A percentile compares a stretch with the other conserved stretches of the same genome.
These are phyloP conservation scores for Hordeum vulgare DNA, from an alignment of 176 grass and related monocot genomes.

Conservation along the genomic window MorexV3_pseudomolecules_assembly NC_058518.1:114389561-114390060, in stretches of 20 bases:
- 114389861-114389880: slow-evolving; percentile 48
- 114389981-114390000: slow-evolving; percentile 51
- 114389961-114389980: slow-evolving; percentile 60
- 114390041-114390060: slow-evolving; percentile 25
- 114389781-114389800: slow-evolving; percentile 18
- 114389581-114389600: neutral
- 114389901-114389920: slow-evolving; percentile 27
- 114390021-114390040: slow-evolving; percentile 45
- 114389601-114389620: too few species aligned
- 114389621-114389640: too few species aligned
- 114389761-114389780: slow-evolving; percentile 11
- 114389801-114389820: slow-evolving; percentile 31
- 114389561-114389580: too few species aligned
- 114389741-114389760: neutral
- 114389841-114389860: slow-evolving; percentile 50
- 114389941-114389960: slow-evolving; percentile 51
- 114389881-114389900: slow-evolving; percentile 47
- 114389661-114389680: neutral
- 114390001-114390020: slow-evolving; percentile 27
- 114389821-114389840: slow-evolving; percentile 45
- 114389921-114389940: slow-evolving; percentile 47
- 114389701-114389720: neutral
- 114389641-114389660: neutral
- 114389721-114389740: neutral
- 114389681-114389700: neutral